Evolutionary conservation across 2,329 filamentous ascomycete genomes (phyloP).

Genomic region (Leptographium lundbergii): DNA sequence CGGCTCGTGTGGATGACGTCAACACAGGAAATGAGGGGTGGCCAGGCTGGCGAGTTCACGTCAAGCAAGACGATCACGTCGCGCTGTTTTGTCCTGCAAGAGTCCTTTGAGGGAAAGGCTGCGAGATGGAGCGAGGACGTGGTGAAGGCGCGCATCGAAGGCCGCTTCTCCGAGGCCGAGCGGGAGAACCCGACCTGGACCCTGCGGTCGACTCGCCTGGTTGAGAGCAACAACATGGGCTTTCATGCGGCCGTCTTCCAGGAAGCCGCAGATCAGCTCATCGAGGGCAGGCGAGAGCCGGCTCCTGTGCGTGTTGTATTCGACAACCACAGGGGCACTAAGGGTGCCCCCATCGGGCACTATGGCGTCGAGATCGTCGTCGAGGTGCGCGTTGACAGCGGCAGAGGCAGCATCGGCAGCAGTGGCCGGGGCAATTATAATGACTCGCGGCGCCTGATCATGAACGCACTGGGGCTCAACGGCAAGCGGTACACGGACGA

Average conservation of each 20-base stretch:
- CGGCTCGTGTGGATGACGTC: constrained; percentile 57
- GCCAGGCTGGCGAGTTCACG: constrained; percentile 33
- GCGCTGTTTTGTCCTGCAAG: constrained; percentile 59
- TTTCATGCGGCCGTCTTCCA: constrained; percentile 60
- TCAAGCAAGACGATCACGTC: constrained; percentile 41
- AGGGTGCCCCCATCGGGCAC: constrained; percentile 51
- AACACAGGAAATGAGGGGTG: constrained; percentile 45
- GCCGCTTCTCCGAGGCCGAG: constrained; percentile 70
- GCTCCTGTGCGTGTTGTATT: constrained; percentile 62
- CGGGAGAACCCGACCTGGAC: constrained; percentile 73
- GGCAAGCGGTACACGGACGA: constrained; percentile 64
- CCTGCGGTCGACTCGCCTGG: constrained; percentile 54
- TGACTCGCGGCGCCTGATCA: constrained; percentile 31
- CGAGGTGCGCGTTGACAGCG: constrained; percentile 43
- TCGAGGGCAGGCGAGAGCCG: constrained; percentile 53
- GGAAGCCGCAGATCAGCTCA: constrained; percentile 48
- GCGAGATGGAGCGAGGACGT: constrained; percentile 72
- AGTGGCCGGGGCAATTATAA: constrained; percentile 16
- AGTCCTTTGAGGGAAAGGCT: constrained; percentile 66
- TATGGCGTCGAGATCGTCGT: constrained; percentile 61
- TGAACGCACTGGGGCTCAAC: constrained; percentile 49
- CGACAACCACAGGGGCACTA: constrained; percentile 54
- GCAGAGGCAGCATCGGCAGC: constrained; percentile 25
- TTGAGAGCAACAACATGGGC: constrained; percentile 44
- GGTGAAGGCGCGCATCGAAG: constrained; percentile 74